Conservation (phyloP, 495 filamentous ascomycete species). For the Jackrogersella minutella region DNA sequence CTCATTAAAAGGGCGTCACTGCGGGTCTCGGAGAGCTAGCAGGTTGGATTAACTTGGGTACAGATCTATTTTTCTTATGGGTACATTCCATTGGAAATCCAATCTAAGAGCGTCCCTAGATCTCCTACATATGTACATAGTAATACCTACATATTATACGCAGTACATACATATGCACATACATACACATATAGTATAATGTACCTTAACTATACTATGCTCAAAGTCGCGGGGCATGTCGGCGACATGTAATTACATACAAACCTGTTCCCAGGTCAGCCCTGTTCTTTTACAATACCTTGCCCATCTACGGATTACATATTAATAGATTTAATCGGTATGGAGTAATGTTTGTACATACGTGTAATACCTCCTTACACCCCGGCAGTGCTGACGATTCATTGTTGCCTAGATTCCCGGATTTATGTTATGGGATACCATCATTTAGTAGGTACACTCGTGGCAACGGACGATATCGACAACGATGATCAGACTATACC, state of each 20-base stretch:
- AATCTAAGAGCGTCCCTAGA: conserved; percentile 26
- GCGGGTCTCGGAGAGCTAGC: conserved; percentile 7
- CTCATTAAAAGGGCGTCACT: conserved; percentile 28
- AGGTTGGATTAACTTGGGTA: neutral
- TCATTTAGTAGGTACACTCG: neutral
- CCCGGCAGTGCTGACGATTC: conserved; percentile 30
- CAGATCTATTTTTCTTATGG: too few relatives aligned
- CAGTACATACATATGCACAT: too few relatives aligned
- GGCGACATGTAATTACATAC: neutral
- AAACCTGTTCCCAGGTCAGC: too few relatives aligned
- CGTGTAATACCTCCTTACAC: too few relatives aligned
- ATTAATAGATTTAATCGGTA: neutral
- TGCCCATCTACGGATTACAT: too few relatives aligned
- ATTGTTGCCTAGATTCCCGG: conserved; percentile 25
- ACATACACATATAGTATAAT: too few relatives aligned
- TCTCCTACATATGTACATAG: neutral
- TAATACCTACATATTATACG: too few relatives aligned
- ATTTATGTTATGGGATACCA: conserved; percentile 9
- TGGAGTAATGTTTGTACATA: neutral
- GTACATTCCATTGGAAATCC: too few relatives aligned
- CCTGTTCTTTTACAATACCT: too few relatives aligned
- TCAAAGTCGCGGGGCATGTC: too few relatives aligned
- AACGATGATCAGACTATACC: conserved; percentile 13
- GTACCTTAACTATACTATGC: too few relatives aligned
- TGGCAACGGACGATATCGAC: conserved; percentile 14